Conservation (phyloP, 2,329 filamentous ascomycete genomes). For the Chrysosporium queenslandicum region DNA sequence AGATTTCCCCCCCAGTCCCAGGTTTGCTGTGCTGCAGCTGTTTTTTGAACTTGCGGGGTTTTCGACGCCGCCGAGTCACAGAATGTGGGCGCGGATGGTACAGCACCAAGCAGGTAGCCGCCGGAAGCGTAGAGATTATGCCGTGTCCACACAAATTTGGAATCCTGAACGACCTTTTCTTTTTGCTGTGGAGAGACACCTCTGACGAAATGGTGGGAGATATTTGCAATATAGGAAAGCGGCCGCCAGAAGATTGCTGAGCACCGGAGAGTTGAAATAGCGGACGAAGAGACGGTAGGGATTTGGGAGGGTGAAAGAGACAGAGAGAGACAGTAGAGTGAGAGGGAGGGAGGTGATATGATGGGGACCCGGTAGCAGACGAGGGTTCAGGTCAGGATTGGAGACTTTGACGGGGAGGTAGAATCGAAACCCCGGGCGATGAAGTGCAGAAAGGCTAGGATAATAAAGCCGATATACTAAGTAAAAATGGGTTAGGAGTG, state of each 20-base stretch:
- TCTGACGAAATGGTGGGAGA: background rate
- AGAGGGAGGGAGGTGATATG: background rate
- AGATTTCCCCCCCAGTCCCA: background rate
- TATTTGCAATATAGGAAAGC: background rate
- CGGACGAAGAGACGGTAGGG: background rate
- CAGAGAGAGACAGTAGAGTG: background rate
- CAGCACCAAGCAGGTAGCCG: slow-evolving; percentile 8
- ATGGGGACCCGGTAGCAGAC: background rate
- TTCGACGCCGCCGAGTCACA: slow-evolving; percentile 2
- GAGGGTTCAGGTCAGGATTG: background rate
- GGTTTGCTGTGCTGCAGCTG: slow-evolving; percentile 12
- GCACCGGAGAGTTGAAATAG: background rate
- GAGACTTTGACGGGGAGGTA: background rate
- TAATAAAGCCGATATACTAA: slow-evolving; percentile 2
- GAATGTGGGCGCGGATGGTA: background rate
- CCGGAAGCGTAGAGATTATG: slow-evolving; percentile 8
- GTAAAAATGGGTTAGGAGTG: background rate
- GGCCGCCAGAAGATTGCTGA: background rate
- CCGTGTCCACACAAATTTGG: slow-evolving; percentile 3
- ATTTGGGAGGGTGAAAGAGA: background rate
- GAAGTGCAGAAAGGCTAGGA: background rate
- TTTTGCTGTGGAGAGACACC: too few relatives aligned
- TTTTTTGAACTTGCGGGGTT: slow-evolving; percentile 4
- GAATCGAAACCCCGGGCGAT: background rate
- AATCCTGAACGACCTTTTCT: background rate